These are phyloP conservation scores for Suhomyces xylopsoci DNA, from an alignment of 805 yeast species.

Conservation along the genomic window DNA sequence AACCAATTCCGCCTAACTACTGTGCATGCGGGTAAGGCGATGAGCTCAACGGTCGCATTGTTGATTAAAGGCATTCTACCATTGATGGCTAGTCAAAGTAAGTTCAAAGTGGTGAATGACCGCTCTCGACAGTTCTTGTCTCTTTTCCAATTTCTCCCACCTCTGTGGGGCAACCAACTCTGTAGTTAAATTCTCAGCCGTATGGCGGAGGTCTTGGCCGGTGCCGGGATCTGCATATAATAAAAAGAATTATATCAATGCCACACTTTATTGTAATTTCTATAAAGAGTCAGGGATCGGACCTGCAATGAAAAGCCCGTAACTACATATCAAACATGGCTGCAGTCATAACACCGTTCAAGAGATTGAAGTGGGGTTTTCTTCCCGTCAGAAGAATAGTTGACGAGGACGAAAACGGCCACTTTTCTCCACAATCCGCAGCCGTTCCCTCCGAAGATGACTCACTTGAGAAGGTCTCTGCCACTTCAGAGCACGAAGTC, in stretches of 20 bases:
- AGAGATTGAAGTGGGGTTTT: constrained; percentile 31
- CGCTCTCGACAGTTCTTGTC: neutral
- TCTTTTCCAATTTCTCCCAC: neutral
- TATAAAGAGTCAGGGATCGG: neutral
- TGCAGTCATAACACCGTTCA: constrained; percentile 2
- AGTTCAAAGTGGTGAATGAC: neutral
- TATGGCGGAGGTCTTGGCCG: neutral
- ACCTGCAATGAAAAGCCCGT: neutral
- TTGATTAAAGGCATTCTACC: neutral
- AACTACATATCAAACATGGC: neutral
- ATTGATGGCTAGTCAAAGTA: neutral
- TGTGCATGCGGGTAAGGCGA: neutral
- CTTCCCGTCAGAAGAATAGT: constrained; percentile 33
- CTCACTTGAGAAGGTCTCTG: neutral
- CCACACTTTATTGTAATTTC: neutral
- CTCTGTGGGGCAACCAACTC: neutral
- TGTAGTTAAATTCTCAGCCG: neutral
- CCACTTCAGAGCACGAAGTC: constrained; percentile 1
- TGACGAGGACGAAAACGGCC: constrained; percentile 24
- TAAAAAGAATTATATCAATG: neutral
- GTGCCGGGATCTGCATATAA: neutral
- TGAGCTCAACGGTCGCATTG: neutral
- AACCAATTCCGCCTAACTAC: neutral
- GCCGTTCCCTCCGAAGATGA: neutral
- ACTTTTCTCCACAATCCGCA: neutral